phyloP scores from a whole-genome alignment of 2,329 filamentous ascomycete species.

The Exserohilum turcica region DNA sequence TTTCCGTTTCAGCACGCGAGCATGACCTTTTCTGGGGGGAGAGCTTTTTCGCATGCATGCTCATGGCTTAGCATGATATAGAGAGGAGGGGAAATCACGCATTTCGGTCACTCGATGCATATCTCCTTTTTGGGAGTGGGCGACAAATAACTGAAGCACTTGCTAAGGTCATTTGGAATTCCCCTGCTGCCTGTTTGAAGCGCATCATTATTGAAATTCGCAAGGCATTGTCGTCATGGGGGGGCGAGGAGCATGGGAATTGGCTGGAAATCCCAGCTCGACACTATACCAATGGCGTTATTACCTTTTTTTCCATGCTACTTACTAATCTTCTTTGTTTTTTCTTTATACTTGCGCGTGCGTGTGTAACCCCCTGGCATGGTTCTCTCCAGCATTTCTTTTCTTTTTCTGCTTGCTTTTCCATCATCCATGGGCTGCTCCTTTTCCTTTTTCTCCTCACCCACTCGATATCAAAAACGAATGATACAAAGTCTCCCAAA shows the following conservation, averaged over 20 bases:
- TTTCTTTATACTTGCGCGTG: not conserved
- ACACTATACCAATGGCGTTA: not conserved
- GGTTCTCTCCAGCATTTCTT: no score
- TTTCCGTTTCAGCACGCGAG: constrained; percentile 11
- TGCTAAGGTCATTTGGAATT: not conserved
- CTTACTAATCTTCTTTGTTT: not conserved
- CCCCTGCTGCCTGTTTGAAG: not conserved
- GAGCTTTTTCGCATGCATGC: no score
- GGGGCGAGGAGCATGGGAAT: not conserved
- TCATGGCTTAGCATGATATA: not conserved
- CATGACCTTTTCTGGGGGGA: no score
- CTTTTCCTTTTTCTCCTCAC: no score
- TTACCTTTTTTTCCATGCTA: not conserved
- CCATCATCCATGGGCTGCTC: no score
- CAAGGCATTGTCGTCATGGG: not conserved
- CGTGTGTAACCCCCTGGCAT: no score
- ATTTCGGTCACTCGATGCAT: not conserved
- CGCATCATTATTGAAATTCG: not conserved
- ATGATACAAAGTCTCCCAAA: no score
- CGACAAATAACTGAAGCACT: not conserved
- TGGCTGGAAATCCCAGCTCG: not conserved
- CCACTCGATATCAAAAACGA: no score
- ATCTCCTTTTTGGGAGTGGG: not conserved
- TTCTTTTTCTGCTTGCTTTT: no score
- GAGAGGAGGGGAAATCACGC: not conserved